Percentiles rank a stretch among this genome's conserved stretches.
Evolutionary conservation across 148 eudicot species (phyloP).

Genomic region (Dysphania ambrosioides): DNA sequence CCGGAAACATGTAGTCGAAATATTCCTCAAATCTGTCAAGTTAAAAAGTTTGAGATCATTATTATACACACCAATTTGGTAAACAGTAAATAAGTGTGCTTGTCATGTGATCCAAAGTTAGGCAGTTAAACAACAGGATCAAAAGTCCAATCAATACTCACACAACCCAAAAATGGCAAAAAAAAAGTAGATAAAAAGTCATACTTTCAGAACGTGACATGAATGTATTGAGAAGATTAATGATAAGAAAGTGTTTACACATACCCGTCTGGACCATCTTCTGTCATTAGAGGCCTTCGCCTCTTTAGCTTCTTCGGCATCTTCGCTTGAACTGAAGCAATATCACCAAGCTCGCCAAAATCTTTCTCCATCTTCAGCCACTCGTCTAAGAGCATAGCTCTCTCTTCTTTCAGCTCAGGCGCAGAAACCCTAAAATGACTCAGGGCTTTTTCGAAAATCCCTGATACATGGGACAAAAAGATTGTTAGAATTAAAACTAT

Average conservation of each 20-base stretch:
- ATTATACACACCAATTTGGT: no score
- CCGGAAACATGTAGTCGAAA: conserved; percentile 36
- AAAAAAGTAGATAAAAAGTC: not conserved
- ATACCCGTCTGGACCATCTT: conserved; percentile 90
- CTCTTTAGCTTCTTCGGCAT: conserved; percentile 94
- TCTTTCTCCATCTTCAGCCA: conserved; percentile 67
- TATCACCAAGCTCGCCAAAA: conserved; percentile 76
- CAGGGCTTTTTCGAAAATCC: conserved; percentile 76
- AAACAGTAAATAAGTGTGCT: no score
- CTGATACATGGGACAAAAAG: conserved; percentile 41
- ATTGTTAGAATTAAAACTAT: no score
- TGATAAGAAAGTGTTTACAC: conserved; percentile 14
- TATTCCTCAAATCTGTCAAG: conserved; percentile 52
- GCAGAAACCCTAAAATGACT: conserved; percentile 68
- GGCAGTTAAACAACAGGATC: no score
- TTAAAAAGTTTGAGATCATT: not conserved
- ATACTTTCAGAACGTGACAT: not conserved
- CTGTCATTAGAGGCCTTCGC: conserved; percentile 61
- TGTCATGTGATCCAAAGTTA: no score
- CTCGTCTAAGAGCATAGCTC: conserved; percentile 88
- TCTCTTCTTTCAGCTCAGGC: conserved; percentile 84
- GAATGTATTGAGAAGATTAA: not conserved
- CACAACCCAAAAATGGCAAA: not conserved
- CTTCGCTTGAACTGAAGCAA: conserved; percentile 50
- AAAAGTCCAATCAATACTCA: no score